Evolutionary conservation across 805 yeast species (phyloP), one percentile per base, ranked within the genome.

Genomic region (Hanseniaspora hatyaiensis): DNA sequence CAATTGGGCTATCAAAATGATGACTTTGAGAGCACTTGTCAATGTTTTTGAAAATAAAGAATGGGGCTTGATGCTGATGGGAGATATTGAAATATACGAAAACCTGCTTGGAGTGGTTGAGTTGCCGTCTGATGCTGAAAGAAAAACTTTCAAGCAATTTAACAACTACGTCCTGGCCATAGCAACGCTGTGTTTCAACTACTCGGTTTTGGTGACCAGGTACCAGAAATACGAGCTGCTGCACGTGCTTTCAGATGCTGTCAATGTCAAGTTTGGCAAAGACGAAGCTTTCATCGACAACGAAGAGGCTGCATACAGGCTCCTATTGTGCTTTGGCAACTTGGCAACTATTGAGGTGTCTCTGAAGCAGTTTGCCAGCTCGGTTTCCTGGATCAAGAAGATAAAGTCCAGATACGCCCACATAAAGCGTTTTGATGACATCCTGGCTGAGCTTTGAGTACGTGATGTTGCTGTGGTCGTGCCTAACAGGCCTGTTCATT

Each of bases 281-380:
- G 55, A 65, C 8, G 62, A 64, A 8, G 51, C 53, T 2, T 57
- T 57, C 24, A 59, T 57, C 30, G 55, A 63, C 1, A 73, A 73
- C 32, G 71, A 76, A 33, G 95, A 84, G 60, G 75, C 87, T 2
- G 74, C 77, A 0, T 84, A 83, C 59, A 70, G 95, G 57, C 53
- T 78, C 19, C 52, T 72, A 9, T 67, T 83, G 22, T 78, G 82
- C 0, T 70, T 68, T 50, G 94, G 92, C 3, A 82, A 84, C 40
- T 52, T 78, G 31, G 55, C 71, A 16, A 59, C 61, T 4, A 53
- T 63, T 1, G 66, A 66, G 32, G 56, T 60, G 1, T 49, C 61
- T 1, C 51, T 60, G 26, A 59, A 49, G 32, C 61, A 60, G 24
- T 59, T 57, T 46, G 62, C 65, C 2, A 51, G 46, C n/a, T 59